A percentile compares a stretch with the other conserved stretches of the same genome.
These are phyloP conservation scores for Monilinia polystroma DNA, from an alignment of 2,329 filamentous ascomycete species.

Conservation along the genomic window DNA sequence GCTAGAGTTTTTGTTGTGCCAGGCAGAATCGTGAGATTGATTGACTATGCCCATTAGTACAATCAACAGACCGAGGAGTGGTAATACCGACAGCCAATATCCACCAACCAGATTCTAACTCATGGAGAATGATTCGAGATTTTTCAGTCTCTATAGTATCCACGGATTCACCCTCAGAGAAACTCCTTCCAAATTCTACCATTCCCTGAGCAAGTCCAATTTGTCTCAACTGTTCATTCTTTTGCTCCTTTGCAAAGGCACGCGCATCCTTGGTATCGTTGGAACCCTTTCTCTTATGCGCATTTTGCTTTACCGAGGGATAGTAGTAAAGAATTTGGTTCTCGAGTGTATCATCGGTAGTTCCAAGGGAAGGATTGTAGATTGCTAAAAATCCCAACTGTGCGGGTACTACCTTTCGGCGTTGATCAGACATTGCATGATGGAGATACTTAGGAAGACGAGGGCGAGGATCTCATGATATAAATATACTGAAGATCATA, in stretches of 20 bases:
- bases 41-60: slow-evolving; percentile 53
- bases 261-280: slow-evolving; percentile 34
- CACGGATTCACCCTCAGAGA: slow-evolving; percentile 73
- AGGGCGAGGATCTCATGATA: slow-evolving; percentile 3
- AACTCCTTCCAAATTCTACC: slow-evolving; percentile 87
- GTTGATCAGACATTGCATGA: slow-evolving; percentile 36
- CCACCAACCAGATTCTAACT: slow-evolving; percentile 94
- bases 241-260: slow-evolving; percentile 55
- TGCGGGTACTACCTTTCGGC: slow-evolving; percentile 55
- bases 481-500: slow-evolving; percentile 10
- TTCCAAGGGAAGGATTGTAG: slow-evolving; percentile 84
- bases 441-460: slow-evolving; percentile 8
- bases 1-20: slow-evolving; percentile 52
- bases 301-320: slow-evolving; percentile 35
- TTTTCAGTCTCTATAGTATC: slow-evolving; percentile 91
- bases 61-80: slow-evolving; percentile 6
- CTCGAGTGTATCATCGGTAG: slow-evolving; percentile 56
- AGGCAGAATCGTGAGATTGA: slow-evolving; percentile 73
- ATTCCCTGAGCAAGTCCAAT: slow-evolving; percentile 96
- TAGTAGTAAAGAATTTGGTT: slow-evolving; percentile 90
- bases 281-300: slow-evolving; percentile 12
- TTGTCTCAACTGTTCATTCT: slow-evolving; percentile 85
- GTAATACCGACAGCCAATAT: slow-evolving; percentile 72
- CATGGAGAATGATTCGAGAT: slow-evolving; percentile 77
- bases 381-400: slow-evolving; percentile 89